phyloP scores from a whole-genome alignment of 1,284 basidiomycete genomes.

The Cutaneotrichosporon sp. region DNA sequence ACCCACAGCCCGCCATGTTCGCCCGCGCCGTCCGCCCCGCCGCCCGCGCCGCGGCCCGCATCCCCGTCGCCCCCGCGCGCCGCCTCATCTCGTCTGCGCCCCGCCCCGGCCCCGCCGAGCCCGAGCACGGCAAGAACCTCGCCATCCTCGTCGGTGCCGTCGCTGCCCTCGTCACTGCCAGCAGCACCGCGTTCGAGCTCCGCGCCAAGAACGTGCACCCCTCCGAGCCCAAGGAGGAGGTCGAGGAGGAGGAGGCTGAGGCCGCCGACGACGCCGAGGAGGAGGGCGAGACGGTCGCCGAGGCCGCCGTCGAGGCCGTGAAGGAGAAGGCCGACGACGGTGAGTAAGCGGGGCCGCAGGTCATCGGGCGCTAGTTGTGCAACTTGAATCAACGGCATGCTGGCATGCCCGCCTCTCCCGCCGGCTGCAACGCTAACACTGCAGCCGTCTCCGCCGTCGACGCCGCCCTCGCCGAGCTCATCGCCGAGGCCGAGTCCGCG shows the following conservation, averaged over 20 bases:
- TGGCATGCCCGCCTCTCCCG: no score
- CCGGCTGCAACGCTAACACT: not conserved
- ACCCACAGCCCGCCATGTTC: not conserved
- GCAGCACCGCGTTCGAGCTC: not conserved
- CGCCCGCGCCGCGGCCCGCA: not conserved
- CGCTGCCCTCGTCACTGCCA: slow-evolving; percentile 10
- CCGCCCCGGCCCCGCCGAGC: not conserved
- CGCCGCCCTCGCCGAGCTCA: slow-evolving; percentile 12
- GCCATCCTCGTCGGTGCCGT: not conserved
- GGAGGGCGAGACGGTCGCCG: not conserved
- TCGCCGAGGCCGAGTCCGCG: slow-evolving; percentile 19
- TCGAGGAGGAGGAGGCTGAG: slow-evolving; percentile 10
- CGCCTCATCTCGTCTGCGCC: not conserved
- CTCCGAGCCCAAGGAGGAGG: slow-evolving; percentile 14
- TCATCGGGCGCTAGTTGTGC: no score
- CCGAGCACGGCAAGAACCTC: slow-evolving; percentile 11
- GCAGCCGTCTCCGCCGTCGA: slow-evolving; percentile 5
- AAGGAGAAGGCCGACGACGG: slow-evolving; percentile 1
- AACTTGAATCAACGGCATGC: no score
- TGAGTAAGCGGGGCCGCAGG: not conserved
- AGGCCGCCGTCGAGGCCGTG: not conserved
- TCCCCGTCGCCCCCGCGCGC: not conserved
- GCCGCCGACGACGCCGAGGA: not conserved
- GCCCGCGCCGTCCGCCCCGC: slow-evolving; percentile 6
- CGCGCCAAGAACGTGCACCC: slow-evolving; percentile 11